Base-by-base conservation (phyloP, 2,329 filamentous ascomycete genomes). In the Penicillium corylophilum region DNA sequence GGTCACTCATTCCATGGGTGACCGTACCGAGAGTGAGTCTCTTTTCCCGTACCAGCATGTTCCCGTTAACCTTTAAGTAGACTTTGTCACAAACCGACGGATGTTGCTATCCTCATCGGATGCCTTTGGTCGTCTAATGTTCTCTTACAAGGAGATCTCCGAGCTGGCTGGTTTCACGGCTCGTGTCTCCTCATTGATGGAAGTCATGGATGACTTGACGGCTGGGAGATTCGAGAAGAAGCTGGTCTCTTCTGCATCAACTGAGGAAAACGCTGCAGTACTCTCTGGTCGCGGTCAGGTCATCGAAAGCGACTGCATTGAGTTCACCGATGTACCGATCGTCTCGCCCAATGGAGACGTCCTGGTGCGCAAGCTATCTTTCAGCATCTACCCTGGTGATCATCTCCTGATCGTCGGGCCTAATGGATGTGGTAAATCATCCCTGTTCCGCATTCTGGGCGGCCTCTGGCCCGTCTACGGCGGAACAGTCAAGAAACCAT, bases 381-480 rank as follows among this genome's bases (percentile, higher is more conserved):
- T 99, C 75, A 84, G 85, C 24, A 89, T 99, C 56, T 83, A 85
- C 50, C 87, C 88, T 1, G 90, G 91, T 49, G 90, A 96, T 53
- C 94, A 99, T 64, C 82, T 99, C 6, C 83, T 99, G 33, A 94
- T 99, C 38, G 89, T 97, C 38, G 94, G 94, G 1, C 94, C 94
- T 20, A 99, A 99, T 69, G 94, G 94, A 33, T 99, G 94, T 71
- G 94, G 94, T 38, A 99, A 99, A 73, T 96, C 90, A 0, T 95
- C 89, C 15, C 81, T 99, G 3, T 99, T 99, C 82, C 86, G 94
- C 33, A 99, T 99, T 61, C 82, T 99, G 1, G 94, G 94, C 55
- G 94, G 94, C 0, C 79, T 99, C 2, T 99, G 94, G 94, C 94
- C 94, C 15, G 94, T 97, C 12, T 99, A 99, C 71, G 93, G 94